Evolutionary conservation across 1,284 basidiomycete species (phyloP).

Genomic region (Ceratobasidium sp.): DNA sequence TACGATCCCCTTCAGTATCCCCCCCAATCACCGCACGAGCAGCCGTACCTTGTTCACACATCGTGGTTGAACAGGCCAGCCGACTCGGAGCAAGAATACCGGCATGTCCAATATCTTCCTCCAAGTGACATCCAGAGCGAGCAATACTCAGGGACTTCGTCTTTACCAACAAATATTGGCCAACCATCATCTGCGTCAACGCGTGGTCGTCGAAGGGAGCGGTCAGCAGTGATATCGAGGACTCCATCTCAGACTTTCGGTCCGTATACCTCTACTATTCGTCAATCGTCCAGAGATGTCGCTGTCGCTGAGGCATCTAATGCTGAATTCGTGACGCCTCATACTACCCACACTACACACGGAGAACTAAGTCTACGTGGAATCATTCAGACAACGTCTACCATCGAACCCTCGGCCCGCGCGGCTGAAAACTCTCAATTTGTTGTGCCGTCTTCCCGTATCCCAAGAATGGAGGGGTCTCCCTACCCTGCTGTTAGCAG

Average conservation of each 20-base stretch:
- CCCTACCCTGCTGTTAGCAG: conserved; percentile 9
- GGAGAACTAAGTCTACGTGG: not conserved
- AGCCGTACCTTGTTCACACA: not conserved
- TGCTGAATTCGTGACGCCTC: conserved; percentile 16
- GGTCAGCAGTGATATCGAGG: not conserved
- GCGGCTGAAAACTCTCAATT: conserved; percentile 23
- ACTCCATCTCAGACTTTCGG: conserved; percentile 16
- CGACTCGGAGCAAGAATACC: conserved; percentile 4
- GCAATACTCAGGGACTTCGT: not conserved
- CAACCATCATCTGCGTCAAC: not conserved
- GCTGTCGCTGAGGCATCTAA: not conserved
- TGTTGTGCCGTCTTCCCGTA: conserved; percentile 40
- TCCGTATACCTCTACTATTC: conserved; percentile 32
- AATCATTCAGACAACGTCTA: not conserved
- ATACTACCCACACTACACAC: not conserved
- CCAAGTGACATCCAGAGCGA: not conserved
- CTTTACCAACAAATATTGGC: not conserved
- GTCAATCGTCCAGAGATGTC: not conserved
- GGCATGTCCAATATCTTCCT: not conserved
- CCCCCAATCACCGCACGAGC: not conserved
- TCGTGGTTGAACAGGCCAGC: not conserved
- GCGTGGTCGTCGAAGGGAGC: not conserved
- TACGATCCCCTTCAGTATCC: conserved; percentile 14
- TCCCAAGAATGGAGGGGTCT: conserved; percentile 26
- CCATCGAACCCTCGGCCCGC: conserved; percentile 6